These are phyloP conservation scores for Leucocoprinus leucothites DNA, from an alignment of 768 basidiomycete species.

Conservation along the genomic window DNA sequence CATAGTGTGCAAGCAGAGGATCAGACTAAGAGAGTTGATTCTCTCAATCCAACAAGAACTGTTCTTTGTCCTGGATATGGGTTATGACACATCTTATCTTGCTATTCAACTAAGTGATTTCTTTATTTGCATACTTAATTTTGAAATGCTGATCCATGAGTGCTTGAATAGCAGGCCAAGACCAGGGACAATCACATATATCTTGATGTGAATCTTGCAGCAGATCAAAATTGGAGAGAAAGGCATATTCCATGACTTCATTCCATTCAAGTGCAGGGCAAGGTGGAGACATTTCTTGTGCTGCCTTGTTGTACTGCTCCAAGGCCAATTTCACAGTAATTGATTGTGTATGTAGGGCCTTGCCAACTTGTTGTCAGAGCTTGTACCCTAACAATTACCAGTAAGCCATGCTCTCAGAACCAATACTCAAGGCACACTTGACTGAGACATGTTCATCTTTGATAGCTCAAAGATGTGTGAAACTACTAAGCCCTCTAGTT, in stretches of 20 bases:
- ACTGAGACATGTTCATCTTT: slow-evolving; percentile 24
- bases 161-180: background rate
- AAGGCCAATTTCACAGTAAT: slow-evolving; percentile 1
- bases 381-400: slow-evolving; percentile 3
- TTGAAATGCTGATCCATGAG: slow-evolving; percentile 6
- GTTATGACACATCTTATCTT: slow-evolving; percentile 6
- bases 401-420: too few species aligned
- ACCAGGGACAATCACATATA: background rate
- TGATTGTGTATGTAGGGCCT: slow-evolving; percentile 3
- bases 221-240: slow-evolving; percentile 8
- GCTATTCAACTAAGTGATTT: slow-evolving; percentile 6
- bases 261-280: background rate
- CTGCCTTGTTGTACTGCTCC: slow-evolving; percentile 2
- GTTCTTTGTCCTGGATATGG: slow-evolving; percentile 4
- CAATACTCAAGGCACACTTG: too few species aligned
- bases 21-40: background rate
- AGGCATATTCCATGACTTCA: slow-evolving; percentile 1
- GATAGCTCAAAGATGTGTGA: slow-evolving; percentile 23
- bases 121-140: slow-evolving; percentile 9
- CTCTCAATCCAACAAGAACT: background rate
- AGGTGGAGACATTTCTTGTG: background rate
- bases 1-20: too few species aligned
- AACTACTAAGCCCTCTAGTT: slow-evolving; percentile 19
- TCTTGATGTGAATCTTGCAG: slow-evolving; percentile 1
- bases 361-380: background rate